Base-by-base conservation (phyloP, 2,329 filamentous ascomycete species). In the Aureobasidium sp. region DNA sequence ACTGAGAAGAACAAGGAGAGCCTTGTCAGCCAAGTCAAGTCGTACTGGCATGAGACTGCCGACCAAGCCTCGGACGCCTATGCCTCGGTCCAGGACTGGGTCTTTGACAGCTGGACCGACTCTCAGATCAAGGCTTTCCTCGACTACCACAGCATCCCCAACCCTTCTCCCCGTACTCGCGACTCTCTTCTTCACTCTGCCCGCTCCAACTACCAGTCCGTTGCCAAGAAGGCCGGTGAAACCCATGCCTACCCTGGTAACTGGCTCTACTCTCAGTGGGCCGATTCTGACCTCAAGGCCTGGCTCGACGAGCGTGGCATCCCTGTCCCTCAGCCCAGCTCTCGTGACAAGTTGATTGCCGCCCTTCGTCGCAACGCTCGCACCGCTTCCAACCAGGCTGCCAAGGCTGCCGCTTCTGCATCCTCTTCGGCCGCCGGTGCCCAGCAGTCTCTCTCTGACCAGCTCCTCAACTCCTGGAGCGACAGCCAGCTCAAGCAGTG, bases 91-190 rank as follows among this genome's bases (percentile, higher is more conserved):
- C 88, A 86, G 70, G 85, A 91, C 63, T 97, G 93, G 93, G 86
- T 97, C 61, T 85, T 97, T 64, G 89, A 97, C 67, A 93, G 88
- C 56, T 96, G 90, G 88, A 84, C 86, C 60, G 91, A 97, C 55
- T 96, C 90, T 60, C 85, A 94, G 68, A 78, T 98, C 61, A 96
- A 97, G 78, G 74, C 87, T 1, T 97, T 97, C 72, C 85, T 90
- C 58, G 91, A 97, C 70, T 86, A 85, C 68, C 81, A 97, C 69
- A 80, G 80, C 58, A 89, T 98, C 63, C 88, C 90, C 55, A 87
- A 87, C 60, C 90, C 91, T 53, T 87, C 94, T 64, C 91, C 91
- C 55, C 87, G 86, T 64, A 85, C 85, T 64, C 87, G 90, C 63
- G 91, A 97, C 67, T 83, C 81, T 22, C 74, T 96, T 40, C 77